These are phyloP conservation scores for Amesomyces nigricolor DNA, from an alignment of 2,329 filamentous ascomycete genomes.

Conservation along the genomic window DNA sequence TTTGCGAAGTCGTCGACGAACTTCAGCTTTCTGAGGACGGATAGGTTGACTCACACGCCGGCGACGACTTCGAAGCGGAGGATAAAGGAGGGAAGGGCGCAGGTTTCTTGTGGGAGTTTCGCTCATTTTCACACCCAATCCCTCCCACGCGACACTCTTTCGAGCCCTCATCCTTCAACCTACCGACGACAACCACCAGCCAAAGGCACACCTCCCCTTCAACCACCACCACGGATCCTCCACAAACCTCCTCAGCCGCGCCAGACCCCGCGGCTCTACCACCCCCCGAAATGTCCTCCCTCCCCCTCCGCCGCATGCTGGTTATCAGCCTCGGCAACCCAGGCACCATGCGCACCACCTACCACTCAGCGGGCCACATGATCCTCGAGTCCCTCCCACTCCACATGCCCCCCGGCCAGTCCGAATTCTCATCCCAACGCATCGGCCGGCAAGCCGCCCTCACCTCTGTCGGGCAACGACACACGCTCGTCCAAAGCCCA, in stretches of 20 bases:
- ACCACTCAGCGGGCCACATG: constrained; percentile 83
- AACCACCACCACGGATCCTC: neutral
- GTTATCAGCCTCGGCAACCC: constrained; percentile 88
- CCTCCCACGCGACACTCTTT: neutral
- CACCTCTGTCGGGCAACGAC: constrained; percentile 45
- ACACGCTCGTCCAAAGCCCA: constrained; percentile 68
- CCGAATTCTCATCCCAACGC: constrained; percentile 43
- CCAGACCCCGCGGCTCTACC: neutral
- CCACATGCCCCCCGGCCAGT: constrained; percentile 40
- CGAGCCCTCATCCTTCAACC: neutral
- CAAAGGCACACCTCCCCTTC: neutral
- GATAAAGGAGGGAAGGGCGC: neutral
- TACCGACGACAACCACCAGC: neutral
- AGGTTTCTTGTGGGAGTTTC: neutral
- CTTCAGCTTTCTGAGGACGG: neutral
- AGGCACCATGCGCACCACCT: constrained; percentile 64
- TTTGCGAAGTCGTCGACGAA: neutral
- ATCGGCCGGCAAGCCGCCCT: constrained; percentile 48
- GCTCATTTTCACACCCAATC: neutral
- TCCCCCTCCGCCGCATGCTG: constrained; percentile 54
- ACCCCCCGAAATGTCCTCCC: constrained; percentile 14
- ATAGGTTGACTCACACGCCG: neutral
- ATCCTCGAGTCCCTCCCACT: constrained; percentile 59
- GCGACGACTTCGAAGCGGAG: neutral
- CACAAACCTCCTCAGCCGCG: neutral